These are phyloP conservation scores for Xylaria sp. DNA, from an alignment of 2,329 filamentous ascomycete genomes.

Conservation along the genomic window DNA sequence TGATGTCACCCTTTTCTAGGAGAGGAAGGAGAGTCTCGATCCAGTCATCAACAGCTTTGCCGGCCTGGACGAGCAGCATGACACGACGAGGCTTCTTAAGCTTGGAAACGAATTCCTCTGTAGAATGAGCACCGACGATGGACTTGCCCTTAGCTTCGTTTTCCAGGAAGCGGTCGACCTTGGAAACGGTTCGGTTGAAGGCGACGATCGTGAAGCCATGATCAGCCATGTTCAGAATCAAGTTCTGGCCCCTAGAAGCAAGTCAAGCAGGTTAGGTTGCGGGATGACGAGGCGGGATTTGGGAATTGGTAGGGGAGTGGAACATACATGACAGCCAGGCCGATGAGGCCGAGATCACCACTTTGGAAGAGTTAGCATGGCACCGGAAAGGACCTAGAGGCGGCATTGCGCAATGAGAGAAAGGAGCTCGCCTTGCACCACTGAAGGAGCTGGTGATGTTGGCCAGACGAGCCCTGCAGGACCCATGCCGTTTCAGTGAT, in stretches of 20 bases:
- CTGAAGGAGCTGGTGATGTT: conserved; percentile 73
- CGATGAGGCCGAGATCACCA: conserved; percentile 91
- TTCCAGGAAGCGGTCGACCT: conserved; percentile 93
- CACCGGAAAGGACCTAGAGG: conserved; percentile 47
- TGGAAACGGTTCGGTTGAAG: conserved; percentile 98
- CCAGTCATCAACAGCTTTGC: conserved; percentile 98
- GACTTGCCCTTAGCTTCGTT: conserved; percentile 97
- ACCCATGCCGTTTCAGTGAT: conserved; percentile 49
- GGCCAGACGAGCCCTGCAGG: conserved; percentile 76
- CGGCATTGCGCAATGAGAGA: conserved; percentile 35
- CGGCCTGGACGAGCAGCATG: conserved; percentile 99
- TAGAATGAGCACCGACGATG: conserved; percentile 90
- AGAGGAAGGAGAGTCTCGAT: conserved; percentile 92
- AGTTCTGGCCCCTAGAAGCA: conserved; percentile 75
- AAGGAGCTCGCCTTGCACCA: conserved; percentile 63
- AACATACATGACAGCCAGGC: conserved; percentile 87
- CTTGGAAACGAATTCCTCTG: conserved; percentile 94
- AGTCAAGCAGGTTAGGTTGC: conserved; percentile 36
- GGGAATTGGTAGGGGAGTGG: conserved; percentile 8
- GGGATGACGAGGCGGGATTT: not conserved
- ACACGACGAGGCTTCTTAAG: conserved; percentile 96
- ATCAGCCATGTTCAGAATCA: conserved; percentile 90
- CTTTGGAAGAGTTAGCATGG: conserved; percentile 70
- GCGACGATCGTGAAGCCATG: conserved; percentile 96
- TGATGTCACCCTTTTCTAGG: conserved; percentile 90